A percentile compares a stretch with the other conserved stretches of the same genome.
These are phyloP conservation scores for Xylaria cubensis DNA, from an alignment of 495 filamentous ascomycete species.

Conservation along the genomic window DNA sequence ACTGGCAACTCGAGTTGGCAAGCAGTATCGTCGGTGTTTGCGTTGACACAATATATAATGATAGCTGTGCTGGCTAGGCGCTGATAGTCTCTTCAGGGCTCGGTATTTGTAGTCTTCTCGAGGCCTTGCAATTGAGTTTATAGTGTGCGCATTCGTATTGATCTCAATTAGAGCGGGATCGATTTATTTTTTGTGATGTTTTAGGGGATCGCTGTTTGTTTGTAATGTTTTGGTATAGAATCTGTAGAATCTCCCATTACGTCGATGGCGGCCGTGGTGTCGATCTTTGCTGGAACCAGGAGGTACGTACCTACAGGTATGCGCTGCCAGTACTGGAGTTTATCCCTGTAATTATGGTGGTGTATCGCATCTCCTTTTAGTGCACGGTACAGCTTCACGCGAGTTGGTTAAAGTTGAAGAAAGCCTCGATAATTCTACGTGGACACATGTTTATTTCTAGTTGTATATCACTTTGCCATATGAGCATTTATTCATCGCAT, in stretches of 20 bases:
- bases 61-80: neutral
- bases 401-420: neutral
- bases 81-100: neutral
- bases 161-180: neutral
- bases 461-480: neutral
- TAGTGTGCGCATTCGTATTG: neutral
- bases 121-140: neutral
- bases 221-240: neutral
- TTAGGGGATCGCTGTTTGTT: neutral
- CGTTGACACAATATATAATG: neutral
- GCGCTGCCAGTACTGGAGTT: neutral
- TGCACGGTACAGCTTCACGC: neutral
- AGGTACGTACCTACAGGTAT: neutral
- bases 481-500: constrained; percentile 18
- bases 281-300: neutral
- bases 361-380: neutral
- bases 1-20: neutral
- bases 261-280: constrained; percentile 14
- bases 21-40: neutral
- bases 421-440: neutral
- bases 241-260: constrained; percentile 7
- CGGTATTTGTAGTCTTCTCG: neutral
- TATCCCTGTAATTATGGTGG: constrained; percentile 11
- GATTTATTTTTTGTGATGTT: neutral
- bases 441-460: neutral